These are phyloP conservation scores for Eucalyptus cloeziana DNA, from an alignment of 345 rosid species.

Conservation along the genomic window DNA sequence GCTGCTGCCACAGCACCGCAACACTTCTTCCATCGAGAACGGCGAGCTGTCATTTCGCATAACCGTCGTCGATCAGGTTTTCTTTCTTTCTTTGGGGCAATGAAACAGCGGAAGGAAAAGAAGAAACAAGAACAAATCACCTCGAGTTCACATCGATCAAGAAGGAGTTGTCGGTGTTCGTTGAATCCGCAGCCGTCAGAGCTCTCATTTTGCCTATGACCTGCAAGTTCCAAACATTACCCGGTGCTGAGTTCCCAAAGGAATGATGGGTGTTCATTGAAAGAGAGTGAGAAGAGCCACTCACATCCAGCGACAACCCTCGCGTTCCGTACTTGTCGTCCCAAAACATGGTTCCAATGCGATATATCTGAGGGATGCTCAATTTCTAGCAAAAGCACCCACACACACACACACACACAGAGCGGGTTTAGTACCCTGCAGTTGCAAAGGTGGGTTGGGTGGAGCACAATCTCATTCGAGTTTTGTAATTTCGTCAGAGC, in stretches of 20 bases:
- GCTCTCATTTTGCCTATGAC: slow-evolving; percentile 90
- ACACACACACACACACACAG: neutral
- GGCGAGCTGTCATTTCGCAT: slow-evolving; percentile 26
- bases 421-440: neutral
- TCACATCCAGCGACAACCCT: slow-evolving; percentile 86
- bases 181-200: slow-evolving; percentile 90
- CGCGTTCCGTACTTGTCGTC: slow-evolving; percentile 97
- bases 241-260: neutral
- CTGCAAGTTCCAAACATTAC: slow-evolving; percentile 11
- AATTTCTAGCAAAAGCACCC: neutral
- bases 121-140: slow-evolving; percentile 12
- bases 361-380: slow-evolving; percentile 88
- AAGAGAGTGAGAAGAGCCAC: neutral
- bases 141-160: slow-evolving; percentile 93
- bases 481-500: neutral
- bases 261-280: neutral
- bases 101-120: neutral
- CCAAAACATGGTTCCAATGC: slow-evolving; percentile 99
- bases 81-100: neutral
- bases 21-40: slow-evolving; percentile 50
- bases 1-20: slow-evolving; percentile 12
- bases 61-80: neutral
- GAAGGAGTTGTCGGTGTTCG: slow-evolving; percentile 86
- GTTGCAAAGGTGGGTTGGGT: neutral
- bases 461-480: neutral